Evolutionary conservation across 2,329 filamentous ascomycete genomes (phyloP).

Genomic region (Beauveria australis): DNA sequence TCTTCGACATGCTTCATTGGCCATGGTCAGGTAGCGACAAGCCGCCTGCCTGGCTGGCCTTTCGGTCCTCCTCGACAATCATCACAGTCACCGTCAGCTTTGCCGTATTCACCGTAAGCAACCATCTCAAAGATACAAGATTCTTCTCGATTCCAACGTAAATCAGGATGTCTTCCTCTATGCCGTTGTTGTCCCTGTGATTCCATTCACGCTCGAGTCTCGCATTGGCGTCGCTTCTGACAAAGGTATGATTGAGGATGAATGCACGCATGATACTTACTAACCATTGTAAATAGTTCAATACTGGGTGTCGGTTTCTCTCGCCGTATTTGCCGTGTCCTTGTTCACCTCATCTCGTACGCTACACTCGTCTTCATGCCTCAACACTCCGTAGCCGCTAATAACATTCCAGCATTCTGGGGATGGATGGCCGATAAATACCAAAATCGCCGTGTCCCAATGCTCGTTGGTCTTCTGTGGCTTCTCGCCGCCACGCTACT

Average conservation of each 20-base stretch:
- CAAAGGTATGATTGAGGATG: conserved; percentile 12
- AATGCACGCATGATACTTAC: background rate
- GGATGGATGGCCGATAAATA: conserved; percentile 27
- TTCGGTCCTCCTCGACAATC: conserved; percentile 24
- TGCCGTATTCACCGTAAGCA: conserved; percentile 27
- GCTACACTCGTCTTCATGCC: background rate
- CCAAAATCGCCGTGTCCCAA: conserved; percentile 23
- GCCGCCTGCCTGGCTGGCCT: conserved; percentile 20
- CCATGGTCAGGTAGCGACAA: conserved; percentile 13
- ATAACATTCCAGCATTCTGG: conserved; percentile 23
- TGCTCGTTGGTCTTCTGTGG: conserved; percentile 25
- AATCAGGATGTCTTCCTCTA: conserved; percentile 28
- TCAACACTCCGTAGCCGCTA: background rate
- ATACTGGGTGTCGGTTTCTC: conserved; percentile 28
- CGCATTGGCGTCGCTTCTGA: conserved; percentile 19
- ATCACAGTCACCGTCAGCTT: conserved; percentile 25
- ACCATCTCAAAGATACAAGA: background rate
- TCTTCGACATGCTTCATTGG: conserved; percentile 16
- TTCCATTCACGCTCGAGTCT: conserved; percentile 24
- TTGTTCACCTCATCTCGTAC: conserved; percentile 24
- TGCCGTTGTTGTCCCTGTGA: conserved; percentile 25
- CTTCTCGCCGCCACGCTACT: conserved; percentile 23
- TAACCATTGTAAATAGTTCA: conserved; percentile 17
- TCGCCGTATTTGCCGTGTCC: conserved; percentile 25
- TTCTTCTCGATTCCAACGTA: background rate